Evolutionary conservation across 495 filamentous ascomycete species (phyloP).

Genomic region (Penicillium desertorum): DNA sequence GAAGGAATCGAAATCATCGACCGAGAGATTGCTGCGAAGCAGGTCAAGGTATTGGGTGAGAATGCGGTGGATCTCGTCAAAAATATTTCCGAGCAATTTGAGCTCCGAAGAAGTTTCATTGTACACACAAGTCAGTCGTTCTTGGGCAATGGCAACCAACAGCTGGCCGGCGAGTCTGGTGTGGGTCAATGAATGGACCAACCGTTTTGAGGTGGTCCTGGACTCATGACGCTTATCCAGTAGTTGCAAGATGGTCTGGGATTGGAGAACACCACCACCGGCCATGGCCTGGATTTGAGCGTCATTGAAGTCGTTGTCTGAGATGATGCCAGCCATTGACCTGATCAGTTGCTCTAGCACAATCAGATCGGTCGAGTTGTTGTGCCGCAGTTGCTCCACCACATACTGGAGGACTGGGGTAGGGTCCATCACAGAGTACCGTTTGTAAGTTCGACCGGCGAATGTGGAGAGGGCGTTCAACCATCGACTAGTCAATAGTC

Average conservation of each 20-base stretch:
- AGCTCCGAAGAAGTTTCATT: constrained; percentile 65
- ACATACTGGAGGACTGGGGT: constrained; percentile 88
- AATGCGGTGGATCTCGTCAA: constrained; percentile 85
- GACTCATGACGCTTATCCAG: constrained; percentile 75
- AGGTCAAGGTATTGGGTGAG: constrained; percentile 88
- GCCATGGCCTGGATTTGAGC: constrained; percentile 81
- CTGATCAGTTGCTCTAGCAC: constrained; percentile 84
- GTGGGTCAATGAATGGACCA: constrained; percentile 76
- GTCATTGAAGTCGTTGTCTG: constrained; percentile 82
- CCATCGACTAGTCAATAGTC: constrained; percentile 87
- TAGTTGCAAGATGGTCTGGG: constrained; percentile 73
- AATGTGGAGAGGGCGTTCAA: constrained; percentile 80
- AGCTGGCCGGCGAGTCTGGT: constrained; percentile 71
- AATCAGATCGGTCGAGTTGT: constrained; percentile 82
- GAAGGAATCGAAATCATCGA: constrained; percentile 74
- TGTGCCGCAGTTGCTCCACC: constrained; percentile 71
- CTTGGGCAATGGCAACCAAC: constrained; percentile 85
- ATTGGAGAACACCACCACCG: constrained; percentile 74
- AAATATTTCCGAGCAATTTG: constrained; percentile 79
- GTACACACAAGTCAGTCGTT: constrained; percentile 77
- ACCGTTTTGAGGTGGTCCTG: constrained; percentile 64
- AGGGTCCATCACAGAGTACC: constrained; percentile 76
- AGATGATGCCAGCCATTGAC: constrained; percentile 89
- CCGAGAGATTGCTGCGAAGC: constrained; percentile 71
- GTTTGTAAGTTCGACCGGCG: constrained; percentile 81